These are phyloP conservation scores for Rubia peregrina DNA, from an alignment of 305 asterid species.

Conservation along the genomic window DNA sequence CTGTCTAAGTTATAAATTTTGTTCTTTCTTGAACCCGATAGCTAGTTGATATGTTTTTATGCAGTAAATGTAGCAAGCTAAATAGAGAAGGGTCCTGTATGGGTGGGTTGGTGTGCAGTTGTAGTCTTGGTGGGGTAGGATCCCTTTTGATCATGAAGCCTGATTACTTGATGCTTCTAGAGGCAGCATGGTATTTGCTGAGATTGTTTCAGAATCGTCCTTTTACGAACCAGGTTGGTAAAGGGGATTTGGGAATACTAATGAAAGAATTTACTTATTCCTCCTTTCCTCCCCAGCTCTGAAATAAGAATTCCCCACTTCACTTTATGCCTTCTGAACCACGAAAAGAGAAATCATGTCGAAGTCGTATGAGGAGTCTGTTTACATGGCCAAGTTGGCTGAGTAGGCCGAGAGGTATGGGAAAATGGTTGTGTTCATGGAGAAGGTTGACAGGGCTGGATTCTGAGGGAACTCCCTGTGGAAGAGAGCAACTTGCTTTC, in stretches of 20 bases:
- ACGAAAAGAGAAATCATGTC: constrained; percentile 9
- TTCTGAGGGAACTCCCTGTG: constrained; percentile 21
- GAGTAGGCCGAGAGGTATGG: constrained; percentile 27
- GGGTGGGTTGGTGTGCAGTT: no score
- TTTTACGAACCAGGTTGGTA: no score
- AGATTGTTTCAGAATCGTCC: no score
- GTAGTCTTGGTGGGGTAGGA: no score
- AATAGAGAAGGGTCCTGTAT: neutral
- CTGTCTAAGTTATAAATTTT: neutral
- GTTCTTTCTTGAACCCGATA: neutral
- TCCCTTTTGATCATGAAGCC: no score
- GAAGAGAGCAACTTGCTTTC: constrained; percentile 28
- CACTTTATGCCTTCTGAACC: no score
- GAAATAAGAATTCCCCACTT: no score
- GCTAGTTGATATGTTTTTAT: neutral
- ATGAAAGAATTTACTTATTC: no score
- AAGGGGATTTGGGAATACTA: no score
- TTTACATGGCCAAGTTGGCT: constrained; percentile 23
- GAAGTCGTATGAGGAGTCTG: constrained; percentile 21
- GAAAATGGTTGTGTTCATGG: constrained; percentile 27
- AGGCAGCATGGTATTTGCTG: no score
- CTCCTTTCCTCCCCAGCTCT: no score
- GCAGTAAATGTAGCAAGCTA: neutral
- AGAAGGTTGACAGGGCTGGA: constrained; percentile 21
- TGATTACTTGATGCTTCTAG: no score